Evolutionary conservation across 2,329 filamentous ascomycete species (phyloP).

Genomic region (Drechslera avenae): DNA sequence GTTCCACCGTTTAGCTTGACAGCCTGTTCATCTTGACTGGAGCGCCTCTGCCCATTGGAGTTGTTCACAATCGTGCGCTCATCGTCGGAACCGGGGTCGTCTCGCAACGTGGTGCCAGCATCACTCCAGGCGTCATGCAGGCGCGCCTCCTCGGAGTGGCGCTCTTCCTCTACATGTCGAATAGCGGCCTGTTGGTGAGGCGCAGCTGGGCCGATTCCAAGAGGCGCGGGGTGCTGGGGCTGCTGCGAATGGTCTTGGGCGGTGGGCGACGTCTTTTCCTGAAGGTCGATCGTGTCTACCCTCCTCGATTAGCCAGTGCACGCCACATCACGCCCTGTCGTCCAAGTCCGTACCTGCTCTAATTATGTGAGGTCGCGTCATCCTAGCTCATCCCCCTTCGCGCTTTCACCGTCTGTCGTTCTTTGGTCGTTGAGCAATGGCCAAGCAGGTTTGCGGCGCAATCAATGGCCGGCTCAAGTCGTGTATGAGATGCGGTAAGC

Average conservation of each 20-base stretch:
- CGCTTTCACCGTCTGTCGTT: conserved; percentile 13
- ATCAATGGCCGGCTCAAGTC: conserved; percentile 31
- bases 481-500: conserved; percentile 15
- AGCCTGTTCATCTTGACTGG: conserved; percentile 40
- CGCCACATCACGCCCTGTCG: not conserved
- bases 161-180: conserved; percentile 77
- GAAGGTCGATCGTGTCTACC: conserved; percentile 91
- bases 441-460: conserved; percentile 37
- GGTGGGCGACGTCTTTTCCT: conserved; percentile 80
- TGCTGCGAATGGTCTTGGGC: conserved; percentile 78
- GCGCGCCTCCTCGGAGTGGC: conserved; percentile 71
- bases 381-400: conserved; percentile 48
- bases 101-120: conserved; percentile 44
- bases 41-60: conserved; percentile 21
- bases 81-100: conserved; percentile 65
- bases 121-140: conserved; percentile 62
- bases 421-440: conserved; percentile 13
- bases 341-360: conserved; percentile 55
- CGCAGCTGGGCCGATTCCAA: conserved; percentile 63
- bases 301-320: conserved; percentile 31
- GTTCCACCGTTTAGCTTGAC: conserved; percentile 43
- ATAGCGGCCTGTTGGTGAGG: conserved; percentile 87
- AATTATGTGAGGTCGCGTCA: conserved; percentile 63
- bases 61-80: conserved; percentile 47
- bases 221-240: conserved; percentile 56